Evolutionary conservation across 2,329 filamentous ascomycete genomes (phyloP), one percentile per base, ranked within the genome.

Genomic region (Calcarisporium arbuscula): DNA sequence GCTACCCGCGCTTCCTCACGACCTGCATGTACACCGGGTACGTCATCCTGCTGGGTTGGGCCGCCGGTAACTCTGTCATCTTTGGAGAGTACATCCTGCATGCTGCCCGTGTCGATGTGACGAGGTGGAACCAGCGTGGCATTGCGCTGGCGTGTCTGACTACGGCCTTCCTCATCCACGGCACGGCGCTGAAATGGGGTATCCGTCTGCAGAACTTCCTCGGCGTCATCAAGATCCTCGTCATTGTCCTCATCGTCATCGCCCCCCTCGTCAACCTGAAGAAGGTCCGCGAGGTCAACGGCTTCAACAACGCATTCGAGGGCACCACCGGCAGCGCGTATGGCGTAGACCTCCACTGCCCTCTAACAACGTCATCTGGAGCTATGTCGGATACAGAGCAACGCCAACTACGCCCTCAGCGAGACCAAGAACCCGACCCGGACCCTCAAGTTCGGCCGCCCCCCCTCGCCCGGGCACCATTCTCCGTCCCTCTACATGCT

Each of bases 301-400:
- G 79, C 61, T 81, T 84, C 49, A 56, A 58, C 43, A 67, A 79
- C 39, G 72, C 77, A 8, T 85, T 84, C 42, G 67, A 71, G 30
- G 80, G 80, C 8, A 83, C 80, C 5, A 80, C 74, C 1, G 73
- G 74, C 7, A 79, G 71, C 45, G 70, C 76, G 2, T 84, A 84
- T 43, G 77, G 76, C 30, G 67, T 82, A 21, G 77, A n/a, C n/a
- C n/a, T n/a, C 82, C n/a, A 82, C 75, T 2, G 78, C 80, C 0
- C 60, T 85, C 0, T 83, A n/a, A 82, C 64, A 84, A 82, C 46
- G 78, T 84, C 42, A 79, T 84, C 48, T 84, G 79, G 72, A 77
- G 72, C 40, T 85, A 77, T 48, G 72, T 80, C 44, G 80, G 80
- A 17, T 81, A 80, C 64, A n/a, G n/a, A 74, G 67, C 60, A 82